Evolutionary conservation across 352 stramenopile genomes (phyloP).

Genomic region (Phytophthora brassicae): DNA sequence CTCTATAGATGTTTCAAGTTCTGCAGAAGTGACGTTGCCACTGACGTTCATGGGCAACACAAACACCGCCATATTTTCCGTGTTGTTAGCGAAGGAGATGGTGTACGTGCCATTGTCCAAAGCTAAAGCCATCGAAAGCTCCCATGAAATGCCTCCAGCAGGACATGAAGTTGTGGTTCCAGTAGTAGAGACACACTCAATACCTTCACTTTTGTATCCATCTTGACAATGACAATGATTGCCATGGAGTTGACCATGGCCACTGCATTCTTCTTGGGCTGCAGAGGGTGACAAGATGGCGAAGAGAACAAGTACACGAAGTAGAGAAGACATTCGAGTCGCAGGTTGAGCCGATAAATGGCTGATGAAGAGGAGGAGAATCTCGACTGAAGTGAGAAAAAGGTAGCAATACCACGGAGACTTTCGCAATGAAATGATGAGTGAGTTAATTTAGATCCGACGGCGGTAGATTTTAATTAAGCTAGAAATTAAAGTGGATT

Average conservation of each 20-base stretch:
- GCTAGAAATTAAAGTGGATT: constrained; percentile 9
- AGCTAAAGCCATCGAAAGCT: constrained; percentile 40
- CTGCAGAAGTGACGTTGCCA: constrained; percentile 22
- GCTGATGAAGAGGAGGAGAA: background rate
- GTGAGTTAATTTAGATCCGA: too few species aligned
- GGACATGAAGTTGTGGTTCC: constrained; percentile 29
- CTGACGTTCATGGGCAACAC: constrained; percentile 37
- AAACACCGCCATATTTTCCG: constrained; percentile 49
- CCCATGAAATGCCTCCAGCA: constrained; percentile 40
- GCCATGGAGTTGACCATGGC: constrained; percentile 41
- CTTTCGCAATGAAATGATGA: too few species aligned
- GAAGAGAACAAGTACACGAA: constrained; percentile 9
- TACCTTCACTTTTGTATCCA: constrained; percentile 42
- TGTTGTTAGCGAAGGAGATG: constrained; percentile 43
- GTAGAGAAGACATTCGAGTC: background rate
- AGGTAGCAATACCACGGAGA: background rate
- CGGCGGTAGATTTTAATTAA: background rate
- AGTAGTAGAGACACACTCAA: constrained; percentile 35
- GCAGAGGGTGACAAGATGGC: constrained; percentile 9
- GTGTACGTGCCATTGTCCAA: constrained; percentile 52
- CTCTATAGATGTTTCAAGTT: constrained; percentile 30
- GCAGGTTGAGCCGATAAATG: constrained; percentile 10
- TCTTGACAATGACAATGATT: constrained; percentile 51
- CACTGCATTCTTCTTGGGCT: constrained; percentile 41
- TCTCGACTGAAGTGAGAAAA: constrained; percentile 3